Conservation (phyloP, 768 basidiomycete species). For the Lactarius pseudohatsudake region DNA sequence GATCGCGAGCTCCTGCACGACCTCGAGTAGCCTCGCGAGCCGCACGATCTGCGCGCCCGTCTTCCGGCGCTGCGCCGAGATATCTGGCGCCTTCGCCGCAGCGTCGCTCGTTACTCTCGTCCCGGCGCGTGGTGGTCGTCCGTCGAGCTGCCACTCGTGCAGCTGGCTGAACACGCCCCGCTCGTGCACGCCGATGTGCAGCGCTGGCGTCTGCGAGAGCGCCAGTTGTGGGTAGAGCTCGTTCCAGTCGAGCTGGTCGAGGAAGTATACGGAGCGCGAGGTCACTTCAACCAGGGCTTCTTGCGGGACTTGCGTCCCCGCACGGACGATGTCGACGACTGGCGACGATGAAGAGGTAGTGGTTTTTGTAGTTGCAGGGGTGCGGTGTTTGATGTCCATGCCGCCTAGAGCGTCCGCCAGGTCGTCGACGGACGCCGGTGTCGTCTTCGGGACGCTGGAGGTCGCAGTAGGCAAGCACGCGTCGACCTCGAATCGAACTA, state of each 20-base stretch:
- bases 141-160: slow-evolving; percentile 42
- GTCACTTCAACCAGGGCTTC: slow-evolving; percentile 36
- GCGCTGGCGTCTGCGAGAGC: slow-evolving; percentile 64
- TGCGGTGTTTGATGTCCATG: slow-evolving; percentile 21
- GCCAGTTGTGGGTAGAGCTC: slow-evolving; percentile 66
- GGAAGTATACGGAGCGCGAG: slow-evolving; percentile 32
- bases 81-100: not conserved
- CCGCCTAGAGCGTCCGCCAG: slow-evolving; percentile 30
- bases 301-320: slow-evolving; percentile 26
- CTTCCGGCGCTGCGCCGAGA: not conserved
- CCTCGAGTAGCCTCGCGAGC: slow-evolving; percentile 22
- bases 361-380: not conserved
- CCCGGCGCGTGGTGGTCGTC: not conserved
- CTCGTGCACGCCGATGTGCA: slow-evolving; percentile 58
- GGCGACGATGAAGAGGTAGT: not conserved
- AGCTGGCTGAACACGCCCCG: slow-evolving; percentile 53
- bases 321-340: slow-evolving; percentile 17
- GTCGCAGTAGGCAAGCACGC: slow-evolving; percentile 30
- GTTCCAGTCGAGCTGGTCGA: slow-evolving; percentile 48
- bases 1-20: slow-evolving; percentile 22
- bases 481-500: slow-evolving; percentile 61
- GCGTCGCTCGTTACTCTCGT: not conserved
- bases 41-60: slow-evolving; percentile 12
- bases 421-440: slow-evolving; percentile 25
- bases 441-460: not conserved